Evolutionary conservation across 2,329 filamentous ascomycete genomes (phyloP).

Genomic region (Scedosporium minutisporum): DNA sequence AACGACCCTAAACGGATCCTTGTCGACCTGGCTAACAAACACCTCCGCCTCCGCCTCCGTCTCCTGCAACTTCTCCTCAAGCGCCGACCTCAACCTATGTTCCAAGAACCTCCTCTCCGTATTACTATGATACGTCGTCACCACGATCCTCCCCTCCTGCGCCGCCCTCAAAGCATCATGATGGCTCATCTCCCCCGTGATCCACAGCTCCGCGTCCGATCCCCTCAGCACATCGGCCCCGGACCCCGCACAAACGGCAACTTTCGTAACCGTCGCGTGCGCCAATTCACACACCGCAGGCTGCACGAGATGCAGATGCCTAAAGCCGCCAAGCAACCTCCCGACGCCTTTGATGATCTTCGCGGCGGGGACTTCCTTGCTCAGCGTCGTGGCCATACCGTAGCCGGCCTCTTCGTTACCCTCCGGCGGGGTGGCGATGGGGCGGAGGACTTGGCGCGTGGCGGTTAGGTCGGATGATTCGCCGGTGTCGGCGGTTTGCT

Average conservation of each 20-base stretch:
- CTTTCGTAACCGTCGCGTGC: constrained; percentile 45
- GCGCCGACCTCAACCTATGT: constrained; percentile 56
- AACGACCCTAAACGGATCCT: constrained; percentile 80
- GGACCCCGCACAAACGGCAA: constrained; percentile 85
- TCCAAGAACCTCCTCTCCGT: constrained; percentile 77
- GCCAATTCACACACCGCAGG: constrained; percentile 36
- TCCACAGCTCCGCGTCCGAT: constrained; percentile 65
- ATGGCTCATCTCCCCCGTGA: constrained; percentile 90
- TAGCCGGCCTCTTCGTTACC: constrained; percentile 41
- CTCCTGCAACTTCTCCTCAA: constrained; percentile 48
- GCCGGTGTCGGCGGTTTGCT: not conserved
- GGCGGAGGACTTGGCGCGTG: constrained; percentile 33
- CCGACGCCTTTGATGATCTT: constrained; percentile 47
- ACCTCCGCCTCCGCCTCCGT: constrained; percentile 45
- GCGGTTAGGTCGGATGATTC: constrained; percentile 22
- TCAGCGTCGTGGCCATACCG: constrained; percentile 38
- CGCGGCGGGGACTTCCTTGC: constrained; percentile 25
- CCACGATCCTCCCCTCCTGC: constrained; percentile 71
- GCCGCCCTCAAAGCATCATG: constrained; percentile 83
- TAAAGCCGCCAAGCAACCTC: constrained; percentile 56
- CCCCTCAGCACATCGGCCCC: constrained; percentile 67
- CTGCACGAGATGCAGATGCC: constrained; percentile 38
- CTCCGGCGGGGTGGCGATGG: constrained; percentile 30
- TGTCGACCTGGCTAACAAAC: constrained; percentile 67
- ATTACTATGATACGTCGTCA: constrained; percentile 87